Base-by-base conservation (phyloP, 2,329 filamentous ascomycete species). In the Hypocreales sp. region DNA sequence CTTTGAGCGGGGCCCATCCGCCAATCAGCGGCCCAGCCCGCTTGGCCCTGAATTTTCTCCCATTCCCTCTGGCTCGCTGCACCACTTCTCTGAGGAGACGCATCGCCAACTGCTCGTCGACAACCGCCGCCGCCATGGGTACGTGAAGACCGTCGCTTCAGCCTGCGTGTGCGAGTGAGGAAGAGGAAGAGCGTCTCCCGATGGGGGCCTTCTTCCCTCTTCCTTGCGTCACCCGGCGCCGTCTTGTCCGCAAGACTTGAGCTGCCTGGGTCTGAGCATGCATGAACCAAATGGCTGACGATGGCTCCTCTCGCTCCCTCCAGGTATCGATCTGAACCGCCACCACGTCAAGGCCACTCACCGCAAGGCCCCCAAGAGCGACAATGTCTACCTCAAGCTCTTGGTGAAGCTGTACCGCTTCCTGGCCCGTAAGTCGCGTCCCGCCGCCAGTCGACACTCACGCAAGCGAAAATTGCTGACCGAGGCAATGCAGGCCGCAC, bases 371-470 rank as follows among this genome's bases (percentile, higher is more conserved):
- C 82, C 86, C 55, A 94, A 94, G 80, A 92, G 80, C 68, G 81
- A 92, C 69, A 93, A 94, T 72, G 82, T 87, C 53, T 93, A 94
- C 66, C 71, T 93, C 48, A 87, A 87, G 73, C 75, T 94, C 58
- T 70, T 95, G 58, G 86, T 94, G 63, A 94, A 94, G 79, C 79
- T 93, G 30, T 93, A 93, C 72, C 80, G 82, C 70, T 93, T 93
- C 74, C 67, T 93, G 60, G 77, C 83, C 54, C 82, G 84, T 92
- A 82, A 64, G 78, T 76, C 37, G 7, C 13, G n/a, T 13, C 20
- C 3, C 4, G 3, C 9, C 15, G 18, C n/a, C n/a, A n/a, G n/a
- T n/a, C n/a, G n/a, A n/a, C n/a, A n/a, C n/a, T n/a, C n/a, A n/a
- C n/a, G n/a, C n/a, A n/a, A n/a, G n/a, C n/a, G n/a, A n/a, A n/a